Evolutionary conservation across 495 filamentous ascomycete species (phyloP), one percentile per base, ranked within the genome.

Genomic region (Aspergillus wentii): DNA sequence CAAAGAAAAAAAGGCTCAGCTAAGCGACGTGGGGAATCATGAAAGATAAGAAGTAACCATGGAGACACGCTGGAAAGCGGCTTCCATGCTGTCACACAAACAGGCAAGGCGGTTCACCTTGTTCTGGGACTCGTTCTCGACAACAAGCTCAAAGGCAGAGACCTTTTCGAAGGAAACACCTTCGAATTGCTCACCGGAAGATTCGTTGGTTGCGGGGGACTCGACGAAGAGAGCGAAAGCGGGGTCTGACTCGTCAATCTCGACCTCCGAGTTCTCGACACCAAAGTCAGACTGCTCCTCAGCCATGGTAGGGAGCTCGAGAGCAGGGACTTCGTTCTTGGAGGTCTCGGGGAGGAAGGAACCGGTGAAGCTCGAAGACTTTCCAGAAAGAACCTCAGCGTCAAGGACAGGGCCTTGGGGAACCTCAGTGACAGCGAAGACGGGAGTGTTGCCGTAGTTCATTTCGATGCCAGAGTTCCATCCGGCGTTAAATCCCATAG

Each of bases 341-440:
- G 57, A 43, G 14, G 59, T 50, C 45, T 68, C 60, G 19, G 59
- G 55, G 17, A 59, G 30, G 34, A 27, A 48, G 4, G 58, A 44
- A 9, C 50, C 33, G 15, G 40, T 50, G n/a, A 75, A 44, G 8
- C 70, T 65, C 7, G 72, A 68, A 1, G 71, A 58, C 65, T 92
- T 91, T 46, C 85, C 83, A 22, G 79, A 80, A 6, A 92, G 66
- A 28, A 69, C 49, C 30, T 72, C 68, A 0, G 71, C 56, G 39
- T 90, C 82, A 26, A 83, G 52, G n/a, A 61, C 66, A 18, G 83
- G 82, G 3, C 82, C 75, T 44, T 83, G 71, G 8, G 88, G 86
- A 13, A 94, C 70, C 31, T 85, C 78, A 13, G 83, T 59, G n/a
- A 94, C 79, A 34, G 87, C 76, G 48, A 81, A 96, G 29, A 94